Percentiles rank a stretch among this genome's conserved stretches.
phyloP scores from a whole-genome alignment of 2,329 filamentous ascomycete genomes.

The Ascomycota sp. region DNA sequence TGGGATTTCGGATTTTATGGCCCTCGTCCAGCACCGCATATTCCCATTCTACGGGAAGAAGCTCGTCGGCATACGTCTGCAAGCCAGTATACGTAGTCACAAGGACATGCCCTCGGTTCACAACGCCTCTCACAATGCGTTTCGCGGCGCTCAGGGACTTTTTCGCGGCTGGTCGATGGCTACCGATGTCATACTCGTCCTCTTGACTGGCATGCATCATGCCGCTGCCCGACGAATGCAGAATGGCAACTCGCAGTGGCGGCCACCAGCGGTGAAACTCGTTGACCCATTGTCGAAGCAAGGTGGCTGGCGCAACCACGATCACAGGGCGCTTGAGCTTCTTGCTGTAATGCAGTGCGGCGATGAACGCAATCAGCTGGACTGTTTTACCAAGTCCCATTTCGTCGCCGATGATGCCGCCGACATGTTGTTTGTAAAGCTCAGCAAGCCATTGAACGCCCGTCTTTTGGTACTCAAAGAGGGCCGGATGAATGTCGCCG shows the following conservation, averaged over 20 bases:
- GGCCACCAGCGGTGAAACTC: slow-evolving; percentile 99
- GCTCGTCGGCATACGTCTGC: slow-evolving; percentile 68
- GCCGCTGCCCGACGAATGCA: slow-evolving; percentile 87
- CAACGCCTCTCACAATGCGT: slow-evolving; percentile 61
- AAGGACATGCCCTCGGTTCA: slow-evolving; percentile 69
- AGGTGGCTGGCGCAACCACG: slow-evolving; percentile 78
- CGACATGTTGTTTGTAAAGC: slow-evolving; percentile 68
- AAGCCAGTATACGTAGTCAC: slow-evolving; percentile 90
- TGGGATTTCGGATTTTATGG: slow-evolving; percentile 93
- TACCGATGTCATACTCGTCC: slow-evolving; percentile 26
- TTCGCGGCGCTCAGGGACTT: slow-evolving; percentile 37
- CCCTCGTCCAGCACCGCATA: slow-evolving; percentile 91
- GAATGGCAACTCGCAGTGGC: slow-evolving; percentile 81
- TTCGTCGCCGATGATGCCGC: slow-evolving; percentile 88
- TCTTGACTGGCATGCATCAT: slow-evolving; percentile 67
- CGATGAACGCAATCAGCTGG: slow-evolving; percentile 52
- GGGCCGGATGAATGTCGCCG: slow-evolving; percentile 73
- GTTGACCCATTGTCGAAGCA: slow-evolving; percentile 93
- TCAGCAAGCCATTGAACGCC: slow-evolving; percentile 93
- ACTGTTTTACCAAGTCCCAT: slow-evolving; percentile 96
- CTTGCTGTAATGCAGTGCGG: slow-evolving; percentile 77
- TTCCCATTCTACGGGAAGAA: slow-evolving; percentile 71
- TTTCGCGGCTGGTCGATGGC: slow-evolving; percentile 13
- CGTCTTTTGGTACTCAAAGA: slow-evolving; percentile 95
- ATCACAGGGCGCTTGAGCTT: slow-evolving; percentile 68